Evolutionary conservation across 2,329 filamentous ascomycete species (phyloP).

Genomic region (Ascochyta rabiei): DNA sequence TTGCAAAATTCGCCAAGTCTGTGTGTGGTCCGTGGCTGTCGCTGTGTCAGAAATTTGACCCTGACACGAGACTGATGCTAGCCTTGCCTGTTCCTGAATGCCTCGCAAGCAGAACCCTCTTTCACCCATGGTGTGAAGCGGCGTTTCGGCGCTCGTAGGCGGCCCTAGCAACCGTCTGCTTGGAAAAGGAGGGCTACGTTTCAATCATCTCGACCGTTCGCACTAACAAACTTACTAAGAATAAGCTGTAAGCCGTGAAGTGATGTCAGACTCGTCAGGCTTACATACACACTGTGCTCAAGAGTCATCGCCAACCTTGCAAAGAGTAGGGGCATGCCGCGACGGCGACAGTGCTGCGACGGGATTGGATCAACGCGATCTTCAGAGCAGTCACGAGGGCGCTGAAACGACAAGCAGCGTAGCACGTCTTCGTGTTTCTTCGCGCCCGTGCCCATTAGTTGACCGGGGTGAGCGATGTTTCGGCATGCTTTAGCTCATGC

Average conservation of each 20-base stretch:
- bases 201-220: slow-evolving; percentile 37
- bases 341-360: slow-evolving; percentile 33
- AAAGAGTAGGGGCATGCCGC: slow-evolving; percentile 22
- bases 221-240: slow-evolving; percentile 37
- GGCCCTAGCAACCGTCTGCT: slow-evolving; percentile 20
- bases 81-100: slow-evolving; percentile 43
- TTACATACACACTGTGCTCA: slow-evolving; percentile 16
- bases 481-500: slow-evolving; percentile 46
- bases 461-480: slow-evolving; percentile 48
- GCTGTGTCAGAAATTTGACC: slow-evolving; percentile 35
- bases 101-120: slow-evolving; percentile 32
- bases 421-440: slow-evolving; percentile 46
- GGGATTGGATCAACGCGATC: slow-evolving; percentile 45
- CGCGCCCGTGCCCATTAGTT: slow-evolving; percentile 38
- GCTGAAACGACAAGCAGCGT: slow-evolving; percentile 47
- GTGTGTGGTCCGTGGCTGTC: slow-evolving; percentile 28
- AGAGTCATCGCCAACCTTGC: slow-evolving; percentile 28
- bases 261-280: slow-evolving; percentile 43
- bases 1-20: slow-evolving; percentile 34
- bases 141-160: slow-evolving; percentile 24
- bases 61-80: slow-evolving; percentile 31
- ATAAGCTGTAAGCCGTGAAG: slow-evolving; percentile 26
- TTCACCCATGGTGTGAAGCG: slow-evolving; percentile 22
- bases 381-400: slow-evolving; percentile 48
- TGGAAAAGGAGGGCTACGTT: slow-evolving; percentile 42